These are phyloP conservation scores for Pseudonitzschia multistriata DNA, from an alignment of 108 stramenopile genomes.

Conservation along the genomic window DNA sequence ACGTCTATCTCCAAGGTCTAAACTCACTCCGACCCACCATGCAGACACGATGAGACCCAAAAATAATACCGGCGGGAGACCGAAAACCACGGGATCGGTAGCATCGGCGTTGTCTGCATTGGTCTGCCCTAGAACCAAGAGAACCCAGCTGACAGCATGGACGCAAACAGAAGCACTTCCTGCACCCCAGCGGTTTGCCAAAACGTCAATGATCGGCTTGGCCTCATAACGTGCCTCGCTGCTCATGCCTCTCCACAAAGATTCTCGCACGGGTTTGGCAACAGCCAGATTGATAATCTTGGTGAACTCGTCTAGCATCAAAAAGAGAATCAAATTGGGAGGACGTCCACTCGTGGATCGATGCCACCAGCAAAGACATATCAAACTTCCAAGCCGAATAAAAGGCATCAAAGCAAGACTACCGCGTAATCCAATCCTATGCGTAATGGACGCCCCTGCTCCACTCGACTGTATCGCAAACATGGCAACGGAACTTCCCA, in stretches of 20 bases:
- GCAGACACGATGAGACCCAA: slow-evolving; percentile 67
- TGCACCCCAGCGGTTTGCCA: slow-evolving; percentile 90
- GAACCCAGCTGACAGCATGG: slow-evolving; percentile 53
- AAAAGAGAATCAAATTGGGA: slow-evolving; percentile 73
- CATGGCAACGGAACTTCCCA: slow-evolving; percentile 73
- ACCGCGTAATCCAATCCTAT: slow-evolving; percentile 59
- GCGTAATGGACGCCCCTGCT: slow-evolving; percentile 70
- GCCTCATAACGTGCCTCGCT: slow-evolving; percentile 89
- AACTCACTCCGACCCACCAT: slow-evolving; percentile 87
- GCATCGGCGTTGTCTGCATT: background rate
- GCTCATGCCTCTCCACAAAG: slow-evolving; percentile 80
- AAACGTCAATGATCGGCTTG: slow-evolving; percentile 88
- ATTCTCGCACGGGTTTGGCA: slow-evolving; percentile 87
- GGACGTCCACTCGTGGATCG: slow-evolving; percentile 58
- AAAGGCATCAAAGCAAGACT: slow-evolving; percentile 82
- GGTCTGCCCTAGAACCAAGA: slow-evolving; percentile 46
- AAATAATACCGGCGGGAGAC: slow-evolving; percentile 76
- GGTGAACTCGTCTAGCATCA: slow-evolving; percentile 86
- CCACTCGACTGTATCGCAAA: slow-evolving; percentile 83
- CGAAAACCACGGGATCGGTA: slow-evolving; percentile 47
- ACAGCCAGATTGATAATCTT: slow-evolving; percentile 85
- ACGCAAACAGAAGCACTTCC: slow-evolving; percentile 88
- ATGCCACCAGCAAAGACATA: slow-evolving; percentile 81
- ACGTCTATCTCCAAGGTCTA: slow-evolving; percentile 77
- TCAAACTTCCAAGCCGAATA: slow-evolving; percentile 64